Base-by-base conservation (phyloP, 306 rosid genomes). In the Lathyrus oleraceus region DNA sequence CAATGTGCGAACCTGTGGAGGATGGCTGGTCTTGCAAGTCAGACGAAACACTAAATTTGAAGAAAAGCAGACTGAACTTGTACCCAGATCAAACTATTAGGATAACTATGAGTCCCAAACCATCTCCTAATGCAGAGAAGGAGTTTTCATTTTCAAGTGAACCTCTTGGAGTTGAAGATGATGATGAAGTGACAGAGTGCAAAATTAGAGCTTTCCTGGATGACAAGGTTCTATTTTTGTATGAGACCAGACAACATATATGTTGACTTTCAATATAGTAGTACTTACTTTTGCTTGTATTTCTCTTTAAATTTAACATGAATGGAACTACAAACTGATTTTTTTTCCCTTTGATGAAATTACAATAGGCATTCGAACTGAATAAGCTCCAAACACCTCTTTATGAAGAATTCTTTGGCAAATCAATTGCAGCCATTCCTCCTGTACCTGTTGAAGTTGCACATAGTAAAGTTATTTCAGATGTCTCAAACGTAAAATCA, bases 121-220 rank as follows among this genome's bases (percentile, higher is more conserved):
- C 62, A 43, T 74, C 83, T 77, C 68, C 25, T 43, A 81, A 67
- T 62, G 86, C 6, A 49, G 81, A 81, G 69, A 77, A 49, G 45
- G 85, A 78, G 19, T 84, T 86, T 70, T 71, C 87, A 54, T 86
- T 83, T 82, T 82, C 85, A 66, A 71, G 78, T 70, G 89, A 90
- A 68, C 90, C 87, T 72, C 39, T 70, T 45, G 84, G 76, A 20
- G 85, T 66, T 54, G 98, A 90, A 71, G 96, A 93, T 65, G 96
- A 93, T 47, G 97, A 90, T 69, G 98, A 93, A 76, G 90, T 93
- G 49, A 88, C 96, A 0, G 98, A 92, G 52, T 83, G 81, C 30
- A 93, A 93, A 82, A 93, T 93, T 74, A 85, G 87, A 88, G 91
- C 87, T 75, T 93, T 93, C 80, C 76, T 93, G 42, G 97, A 90